Evolutionary conservation across 495 filamentous ascomycete species (phyloP).

Genomic region (Cladorrhinum samala): DNA sequence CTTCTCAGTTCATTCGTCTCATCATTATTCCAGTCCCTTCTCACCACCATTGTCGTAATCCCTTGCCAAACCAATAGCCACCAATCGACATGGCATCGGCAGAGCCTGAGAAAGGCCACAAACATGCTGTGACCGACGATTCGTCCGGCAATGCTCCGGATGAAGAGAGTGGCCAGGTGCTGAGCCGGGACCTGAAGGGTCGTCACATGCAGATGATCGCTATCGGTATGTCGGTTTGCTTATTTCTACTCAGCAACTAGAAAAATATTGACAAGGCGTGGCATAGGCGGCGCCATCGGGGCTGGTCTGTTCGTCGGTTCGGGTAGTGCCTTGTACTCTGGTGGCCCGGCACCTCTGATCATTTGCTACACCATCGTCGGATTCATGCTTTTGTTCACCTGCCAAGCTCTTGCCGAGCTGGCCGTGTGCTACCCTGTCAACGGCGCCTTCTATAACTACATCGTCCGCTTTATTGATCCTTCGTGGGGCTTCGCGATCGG

Average conservation of each 20-base stretch:
- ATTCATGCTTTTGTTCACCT: conserved; percentile 40
- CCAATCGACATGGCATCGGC: background rate
- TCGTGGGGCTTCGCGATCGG: conserved; percentile 77
- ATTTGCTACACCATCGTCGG: conserved; percentile 48
- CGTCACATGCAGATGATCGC: conserved; percentile 75
- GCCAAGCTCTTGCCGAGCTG: conserved; percentile 60
- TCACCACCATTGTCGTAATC: too few species aligned
- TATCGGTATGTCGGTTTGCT: conserved; percentile 44
- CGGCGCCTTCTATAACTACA: conserved; percentile 52
- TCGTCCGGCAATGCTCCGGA: conserved; percentile 15
- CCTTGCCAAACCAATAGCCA: background rate
- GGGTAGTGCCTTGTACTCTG: conserved; percentile 41
- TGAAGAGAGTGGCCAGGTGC: conserved; percentile 25
- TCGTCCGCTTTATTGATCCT: conserved; percentile 61
- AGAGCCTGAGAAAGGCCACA: conserved; percentile 6
- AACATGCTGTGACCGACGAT: background rate
- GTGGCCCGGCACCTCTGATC: conserved; percentile 53
- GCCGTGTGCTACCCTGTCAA: conserved; percentile 62
- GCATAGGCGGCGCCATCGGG: conserved; percentile 47
- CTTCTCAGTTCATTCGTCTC: too few species aligned
- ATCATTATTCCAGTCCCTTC: too few species aligned
- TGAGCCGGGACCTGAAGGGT: conserved; percentile 26
- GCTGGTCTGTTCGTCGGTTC: conserved; percentile 55
- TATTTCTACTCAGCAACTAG: background rate
- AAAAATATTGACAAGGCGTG: conserved; percentile 8